Percentiles rank a stretch among this genome's conserved stretches.
Conservation (phyloP, 352 stramenopile species). For the Pythium aquatile region DNA sequence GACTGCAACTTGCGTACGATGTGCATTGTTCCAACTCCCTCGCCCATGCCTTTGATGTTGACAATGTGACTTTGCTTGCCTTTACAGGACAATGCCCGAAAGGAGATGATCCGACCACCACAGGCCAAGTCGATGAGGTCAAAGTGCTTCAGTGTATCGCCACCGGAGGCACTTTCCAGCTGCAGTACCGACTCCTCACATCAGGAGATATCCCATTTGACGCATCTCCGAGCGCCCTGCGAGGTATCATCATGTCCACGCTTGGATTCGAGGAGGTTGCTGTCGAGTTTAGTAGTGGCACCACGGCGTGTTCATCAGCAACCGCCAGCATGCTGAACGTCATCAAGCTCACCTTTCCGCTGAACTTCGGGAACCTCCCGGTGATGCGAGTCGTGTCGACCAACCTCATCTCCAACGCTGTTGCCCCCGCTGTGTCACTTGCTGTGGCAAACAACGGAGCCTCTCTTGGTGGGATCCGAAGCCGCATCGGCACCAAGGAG, state of each 20-base stretch:
- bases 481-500: constrained; percentile 87
- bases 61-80: not conserved
- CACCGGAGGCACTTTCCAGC: constrained; percentile 51
- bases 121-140: constrained; percentile 78
- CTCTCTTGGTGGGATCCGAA: constrained; percentile 34
- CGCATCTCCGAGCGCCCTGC: constrained; percentile 34
- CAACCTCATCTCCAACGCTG: constrained; percentile 17
- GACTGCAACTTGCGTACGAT: constrained; percentile 78
- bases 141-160: constrained; percentile 73
- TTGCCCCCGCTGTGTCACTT: constrained; percentile 24
- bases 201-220: constrained; percentile 67
- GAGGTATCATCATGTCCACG: constrained; percentile 46
- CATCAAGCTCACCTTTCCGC: constrained; percentile 52
- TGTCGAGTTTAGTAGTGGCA: constrained; percentile 44
- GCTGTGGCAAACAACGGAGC: constrained; percentile 40
- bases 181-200: constrained; percentile 51
- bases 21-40: not conserved
- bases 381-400: constrained; percentile 34
- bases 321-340: constrained; percentile 36
- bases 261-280: constrained; percentile 51
- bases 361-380: constrained; percentile 53
- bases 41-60: not conserved
- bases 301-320: constrained; percentile 36
- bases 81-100: constrained; percentile 71
- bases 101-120: constrained; percentile 85